These are phyloP conservation scores for Aurinia saxatilis DNA, from an alignment of 345 rosid species.

Conservation along the genomic window DNA sequence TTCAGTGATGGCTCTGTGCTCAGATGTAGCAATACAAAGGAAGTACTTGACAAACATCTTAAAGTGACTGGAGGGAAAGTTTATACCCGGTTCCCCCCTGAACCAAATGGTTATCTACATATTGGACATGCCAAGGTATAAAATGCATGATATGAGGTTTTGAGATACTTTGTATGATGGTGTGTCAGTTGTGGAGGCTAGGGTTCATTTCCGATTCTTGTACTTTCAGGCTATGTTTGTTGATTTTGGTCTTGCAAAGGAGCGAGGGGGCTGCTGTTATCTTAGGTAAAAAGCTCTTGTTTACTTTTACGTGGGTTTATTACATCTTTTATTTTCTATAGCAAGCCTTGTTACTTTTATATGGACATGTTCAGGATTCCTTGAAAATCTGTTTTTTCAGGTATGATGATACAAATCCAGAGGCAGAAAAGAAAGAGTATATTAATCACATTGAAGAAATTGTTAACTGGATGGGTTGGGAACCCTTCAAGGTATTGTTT, in stretches of 20 bases:
- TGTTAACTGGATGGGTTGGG: constrained; percentile 98
- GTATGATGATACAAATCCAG: constrained; percentile 98
- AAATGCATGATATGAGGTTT: not conserved
- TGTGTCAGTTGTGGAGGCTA: not conserved
- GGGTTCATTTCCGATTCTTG: not conserved
- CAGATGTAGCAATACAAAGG: constrained; percentile 75
- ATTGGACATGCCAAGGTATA: constrained; percentile 98
- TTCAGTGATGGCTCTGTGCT: constrained; percentile 71
- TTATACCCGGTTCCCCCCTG: constrained; percentile 86
- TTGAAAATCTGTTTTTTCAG: too few relatives aligned
- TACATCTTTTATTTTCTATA: too few relatives aligned
- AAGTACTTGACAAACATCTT: constrained; percentile 78
- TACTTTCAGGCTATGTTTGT: constrained; percentile 86
- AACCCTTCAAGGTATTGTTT: constrained; percentile 72
- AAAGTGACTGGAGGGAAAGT: constrained; percentile 70
- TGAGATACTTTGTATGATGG: not conserved
- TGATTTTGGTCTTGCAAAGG: constrained; percentile 92
- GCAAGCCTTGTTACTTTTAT: too few relatives aligned
- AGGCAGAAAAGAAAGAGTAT: constrained; percentile 97
- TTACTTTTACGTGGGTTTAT: too few relatives aligned
- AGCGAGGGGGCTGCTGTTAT: constrained; percentile 85
- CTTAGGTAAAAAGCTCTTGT: too few relatives aligned
- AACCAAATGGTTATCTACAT: constrained; percentile 98
- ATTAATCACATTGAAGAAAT: constrained; percentile 94
- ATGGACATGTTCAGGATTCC: too few relatives aligned